Conservation (phyloP, 371 early-diverging fungal species). For the Syncephalastrum monosporum region DNA sequence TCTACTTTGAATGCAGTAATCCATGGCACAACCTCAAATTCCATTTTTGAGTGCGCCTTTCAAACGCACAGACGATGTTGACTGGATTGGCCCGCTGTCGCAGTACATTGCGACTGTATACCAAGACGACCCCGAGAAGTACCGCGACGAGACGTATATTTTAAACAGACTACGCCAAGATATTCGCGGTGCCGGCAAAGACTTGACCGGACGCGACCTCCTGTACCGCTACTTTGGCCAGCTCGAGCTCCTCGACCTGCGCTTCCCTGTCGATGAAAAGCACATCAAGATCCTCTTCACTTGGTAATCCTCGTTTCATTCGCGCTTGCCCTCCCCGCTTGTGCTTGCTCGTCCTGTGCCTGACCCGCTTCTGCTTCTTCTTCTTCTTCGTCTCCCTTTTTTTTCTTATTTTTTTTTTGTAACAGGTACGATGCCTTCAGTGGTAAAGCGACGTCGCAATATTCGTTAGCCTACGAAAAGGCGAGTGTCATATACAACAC, state of each 20-base stretch:
- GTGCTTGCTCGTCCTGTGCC: neutral
- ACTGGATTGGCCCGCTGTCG: conserved; percentile 79
- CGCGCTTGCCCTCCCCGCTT: neutral
- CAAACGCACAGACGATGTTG: conserved; percentile 85
- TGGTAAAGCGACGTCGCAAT: conserved; percentile 52
- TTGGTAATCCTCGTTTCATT: conserved; percentile 58
- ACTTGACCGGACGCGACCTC: conserved; percentile 86
- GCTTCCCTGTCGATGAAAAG: conserved; percentile 89
- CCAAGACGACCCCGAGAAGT: conserved; percentile 90
- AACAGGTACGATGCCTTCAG: conserved; percentile 83
- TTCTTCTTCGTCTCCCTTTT: no score
- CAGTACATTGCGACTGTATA: conserved; percentile 78
- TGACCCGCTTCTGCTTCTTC: neutral
- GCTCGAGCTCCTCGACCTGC: conserved; percentile 85
- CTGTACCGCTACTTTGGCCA: conserved; percentile 94
- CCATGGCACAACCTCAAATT: conserved; percentile 5
- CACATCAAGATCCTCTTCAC: conserved; percentile 81
- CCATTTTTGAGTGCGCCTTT: neutral
- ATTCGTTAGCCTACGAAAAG: conserved; percentile 93
- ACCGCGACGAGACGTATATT: conserved; percentile 70
- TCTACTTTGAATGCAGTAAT: no score
- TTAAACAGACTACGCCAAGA: conserved; percentile 91
- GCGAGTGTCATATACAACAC: conserved; percentile 92
- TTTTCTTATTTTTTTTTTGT: no score
- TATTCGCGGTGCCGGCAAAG: conserved; percentile 88